phyloP scores from a whole-genome alignment of 164 flowering plant genomes.

The Vitis rotundifolia region DNA sequence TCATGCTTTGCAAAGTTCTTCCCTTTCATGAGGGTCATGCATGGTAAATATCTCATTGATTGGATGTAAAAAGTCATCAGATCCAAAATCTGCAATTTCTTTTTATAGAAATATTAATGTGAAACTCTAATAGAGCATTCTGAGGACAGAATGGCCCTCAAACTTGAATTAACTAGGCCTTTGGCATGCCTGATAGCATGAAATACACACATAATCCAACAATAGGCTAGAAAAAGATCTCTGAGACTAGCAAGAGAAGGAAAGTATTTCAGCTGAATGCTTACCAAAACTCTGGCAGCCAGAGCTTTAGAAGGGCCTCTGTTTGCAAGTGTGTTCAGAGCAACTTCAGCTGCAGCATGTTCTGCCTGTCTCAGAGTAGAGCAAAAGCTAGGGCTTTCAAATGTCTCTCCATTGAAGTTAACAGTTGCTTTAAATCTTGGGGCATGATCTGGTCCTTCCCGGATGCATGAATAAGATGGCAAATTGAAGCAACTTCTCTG shows the following conservation, averaged over 20 bases:
- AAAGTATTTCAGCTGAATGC: background rate
- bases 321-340: slow-evolving; percentile 46
- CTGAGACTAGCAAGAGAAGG: background rate
- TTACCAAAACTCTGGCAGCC: slow-evolving; percentile 62
- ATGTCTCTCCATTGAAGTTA: slow-evolving; percentile 64
- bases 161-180: no score
- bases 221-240: no score
- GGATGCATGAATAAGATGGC: slow-evolving; percentile 64
- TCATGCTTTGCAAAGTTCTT: no score
- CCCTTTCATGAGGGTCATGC: no score
- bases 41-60: no score
- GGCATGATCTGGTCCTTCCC: slow-evolving; percentile 79
- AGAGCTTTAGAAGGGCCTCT: slow-evolving; percentile 59
- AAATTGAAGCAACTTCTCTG: slow-evolving; percentile 70
- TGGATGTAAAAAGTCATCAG: no score
- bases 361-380: slow-evolving; percentile 63
- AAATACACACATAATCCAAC: no score
- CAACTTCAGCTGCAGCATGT: slow-evolving; percentile 71
- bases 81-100: no score
- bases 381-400: slow-evolving; percentile 63
- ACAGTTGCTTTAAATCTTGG: slow-evolving; percentile 71
- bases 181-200: no score
- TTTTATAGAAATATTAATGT: no score
- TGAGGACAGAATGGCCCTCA: no score
- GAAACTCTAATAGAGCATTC: no score